Conservation (phyloP, 2,329 filamentous ascomycete genomes). For the Alternaria sp. region DNA sequence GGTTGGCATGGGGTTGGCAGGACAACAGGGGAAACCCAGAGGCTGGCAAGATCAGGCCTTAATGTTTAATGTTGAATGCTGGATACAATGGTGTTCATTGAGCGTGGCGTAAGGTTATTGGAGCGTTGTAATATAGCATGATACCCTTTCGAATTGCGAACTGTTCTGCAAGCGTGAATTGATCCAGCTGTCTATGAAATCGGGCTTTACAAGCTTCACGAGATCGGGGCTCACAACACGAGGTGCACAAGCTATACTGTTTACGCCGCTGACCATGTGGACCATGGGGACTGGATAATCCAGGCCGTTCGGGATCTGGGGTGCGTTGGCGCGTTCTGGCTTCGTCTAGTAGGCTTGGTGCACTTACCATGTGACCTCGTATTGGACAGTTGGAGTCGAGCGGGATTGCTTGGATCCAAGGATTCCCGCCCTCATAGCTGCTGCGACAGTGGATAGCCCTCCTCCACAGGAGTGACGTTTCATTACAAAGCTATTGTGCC, state of each 20-base stretch:
- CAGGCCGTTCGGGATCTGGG: conserved; percentile 4
- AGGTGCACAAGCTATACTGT: background rate
- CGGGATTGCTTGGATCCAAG: conserved; percentile 31
- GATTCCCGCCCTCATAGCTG: conserved; percentile 20
- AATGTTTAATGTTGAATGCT: background rate
- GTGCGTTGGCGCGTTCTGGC: conserved; percentile 19
- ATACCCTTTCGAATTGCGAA: background rate
- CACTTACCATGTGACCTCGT: conserved; percentile 4
- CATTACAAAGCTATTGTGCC: background rate
- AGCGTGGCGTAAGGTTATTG: background rate
- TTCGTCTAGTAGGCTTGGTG: conserved; percentile 3
- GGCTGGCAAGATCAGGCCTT: conserved; percentile 13
- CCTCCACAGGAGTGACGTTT: background rate
- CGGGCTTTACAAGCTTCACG: background rate
- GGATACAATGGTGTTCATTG: background rate
- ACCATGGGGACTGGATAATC: background rate
- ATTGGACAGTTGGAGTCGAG: conserved; percentile 9
- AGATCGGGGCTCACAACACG: background rate
- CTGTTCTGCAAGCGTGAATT: background rate
- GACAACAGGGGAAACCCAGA: conserved; percentile 24
- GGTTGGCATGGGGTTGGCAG: conserved; percentile 32
- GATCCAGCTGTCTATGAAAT: background rate
- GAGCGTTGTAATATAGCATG: background rate
- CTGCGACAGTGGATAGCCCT: background rate
- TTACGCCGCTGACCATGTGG: background rate